Percentiles rank a stretch among this genome's conserved stretches.
Evolutionary conservation across 2,329 filamentous ascomycete genomes (phyloP).

Genomic region (Colletotrichum sp.): DNA sequence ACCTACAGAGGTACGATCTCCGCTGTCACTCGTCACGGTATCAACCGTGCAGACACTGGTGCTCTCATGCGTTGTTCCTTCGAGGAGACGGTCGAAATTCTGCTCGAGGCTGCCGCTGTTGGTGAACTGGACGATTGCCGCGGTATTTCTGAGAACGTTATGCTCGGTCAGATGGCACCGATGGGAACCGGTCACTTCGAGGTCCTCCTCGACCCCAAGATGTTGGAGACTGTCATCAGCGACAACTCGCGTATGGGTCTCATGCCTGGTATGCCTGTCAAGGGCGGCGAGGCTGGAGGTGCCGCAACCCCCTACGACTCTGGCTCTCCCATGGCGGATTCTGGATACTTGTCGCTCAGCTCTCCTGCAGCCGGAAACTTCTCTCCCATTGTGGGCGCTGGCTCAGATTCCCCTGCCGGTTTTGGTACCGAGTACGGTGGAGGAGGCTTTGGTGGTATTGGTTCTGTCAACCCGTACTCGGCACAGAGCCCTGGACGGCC

Average conservation of each 20-base stretch:
- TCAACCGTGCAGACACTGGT: constrained; percentile 97
- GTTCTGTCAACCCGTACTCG: constrained; percentile 68
- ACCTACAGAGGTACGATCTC: constrained; percentile 93
- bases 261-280: constrained; percentile 79
- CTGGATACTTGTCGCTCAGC: constrained; percentile 67
- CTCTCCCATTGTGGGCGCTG: constrained; percentile 78
- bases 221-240: constrained; percentile 93
- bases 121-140: constrained; percentile 97
- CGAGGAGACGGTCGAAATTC: constrained; percentile 98
- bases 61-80: constrained; percentile 99
- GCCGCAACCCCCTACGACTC: constrained; percentile 95
- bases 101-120: constrained; percentile 91
- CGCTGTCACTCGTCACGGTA: constrained; percentile 96
- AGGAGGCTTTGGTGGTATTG: constrained; percentile 50
- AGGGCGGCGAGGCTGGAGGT: constrained; percentile 77
- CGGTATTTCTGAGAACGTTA: constrained; percentile 98
- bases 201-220: constrained; percentile 88
- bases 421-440: constrained; percentile 68
- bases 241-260: constrained; percentile 88
- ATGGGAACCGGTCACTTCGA: constrained; percentile 98
- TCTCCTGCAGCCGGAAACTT: constrained; percentile 68
- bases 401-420: constrained; percentile 72
- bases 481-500: constrained; percentile 65
- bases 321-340: constrained; percentile 78
- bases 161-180: constrained; percentile 95